These are phyloP conservation scores for Tremellales sp. DNA, from an alignment of 1,284 basidiomycete genomes.

Conservation along the genomic window DNA sequence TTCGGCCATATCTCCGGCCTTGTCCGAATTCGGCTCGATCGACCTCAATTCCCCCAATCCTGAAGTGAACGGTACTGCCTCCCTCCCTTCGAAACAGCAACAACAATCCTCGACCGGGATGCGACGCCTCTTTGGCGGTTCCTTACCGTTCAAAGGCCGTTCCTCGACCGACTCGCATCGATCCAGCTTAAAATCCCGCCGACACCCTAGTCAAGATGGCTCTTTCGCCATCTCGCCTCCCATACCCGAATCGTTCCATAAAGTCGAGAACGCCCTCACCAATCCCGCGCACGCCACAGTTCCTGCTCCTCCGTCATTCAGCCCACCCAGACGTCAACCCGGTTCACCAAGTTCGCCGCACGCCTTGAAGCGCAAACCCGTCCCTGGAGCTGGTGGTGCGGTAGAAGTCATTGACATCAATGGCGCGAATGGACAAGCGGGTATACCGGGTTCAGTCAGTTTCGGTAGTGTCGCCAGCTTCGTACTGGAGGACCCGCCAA, in stretches of 20 bases:
- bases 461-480: constrained; percentile 30
- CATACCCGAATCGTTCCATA: neutral
- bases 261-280: neutral
- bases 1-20: neutral
- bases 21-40: constrained; percentile 12
- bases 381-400: constrained; percentile 14
- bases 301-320: neutral
- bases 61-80: neutral
- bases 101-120: constrained; percentile 3
- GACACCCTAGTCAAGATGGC: neutral
- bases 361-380: constrained; percentile 29
- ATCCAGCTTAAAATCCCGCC: neutral
- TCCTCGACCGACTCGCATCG: neutral
- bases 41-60: neutral
- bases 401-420: neutral
- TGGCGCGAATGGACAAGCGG: neutral
- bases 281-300: neutral
- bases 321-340: constrained; percentile 2
- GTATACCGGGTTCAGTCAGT: constrained; percentile 7
- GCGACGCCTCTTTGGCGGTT: neutral
- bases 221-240: neutral
- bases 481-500: constrained; percentile 33
- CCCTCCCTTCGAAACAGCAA: constrained; percentile 2
- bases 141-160: neutral
- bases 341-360: constrained; percentile 3